A percentile compares a stretch with the other conserved stretches of the same genome.
Evolutionary conservation across 306 rosid species (phyloP).

Genomic region (Dalbergia oliveri): DNA sequence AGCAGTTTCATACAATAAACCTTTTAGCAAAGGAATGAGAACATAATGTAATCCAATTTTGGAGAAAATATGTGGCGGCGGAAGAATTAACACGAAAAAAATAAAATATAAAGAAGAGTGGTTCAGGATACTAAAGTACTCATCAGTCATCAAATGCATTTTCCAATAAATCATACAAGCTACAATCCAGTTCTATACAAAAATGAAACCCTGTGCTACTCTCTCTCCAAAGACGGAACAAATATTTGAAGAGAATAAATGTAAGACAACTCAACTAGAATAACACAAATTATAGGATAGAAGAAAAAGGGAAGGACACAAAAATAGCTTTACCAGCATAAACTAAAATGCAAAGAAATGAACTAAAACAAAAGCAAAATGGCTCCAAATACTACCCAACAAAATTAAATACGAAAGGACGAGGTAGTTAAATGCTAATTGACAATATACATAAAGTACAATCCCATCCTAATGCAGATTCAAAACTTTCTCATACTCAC

Average conservation of each 20-base stretch:
- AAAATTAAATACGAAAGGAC: too few relatives aligned
- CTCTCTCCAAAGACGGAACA: not conserved
- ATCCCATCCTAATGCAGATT: not conserved
- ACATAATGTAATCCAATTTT: not conserved
- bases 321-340: not conserved
- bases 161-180: not conserved
- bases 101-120: too few relatives aligned
- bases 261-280: not conserved
- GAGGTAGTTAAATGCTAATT: not conserved
- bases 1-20: constrained; percentile 20
- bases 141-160: not conserved
- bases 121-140: not conserved
- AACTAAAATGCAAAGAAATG: not conserved
- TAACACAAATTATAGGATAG: too few relatives aligned
- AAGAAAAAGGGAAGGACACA: not conserved
- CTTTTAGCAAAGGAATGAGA: not conserved
- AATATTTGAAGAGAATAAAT: not conserved
- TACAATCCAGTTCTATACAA: not conserved
- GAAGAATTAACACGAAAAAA: not conserved
- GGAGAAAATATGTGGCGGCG: not conserved
- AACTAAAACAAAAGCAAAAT: not conserved
- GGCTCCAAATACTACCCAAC: not conserved
- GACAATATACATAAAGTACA: not conserved
- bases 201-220: not conserved
- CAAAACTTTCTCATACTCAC: too few relatives aligned